These are phyloP conservation scores for Glarea lozoyensis DNA, from an alignment of 495 filamentous ascomycete species.

Conservation along the genomic window DNA sequence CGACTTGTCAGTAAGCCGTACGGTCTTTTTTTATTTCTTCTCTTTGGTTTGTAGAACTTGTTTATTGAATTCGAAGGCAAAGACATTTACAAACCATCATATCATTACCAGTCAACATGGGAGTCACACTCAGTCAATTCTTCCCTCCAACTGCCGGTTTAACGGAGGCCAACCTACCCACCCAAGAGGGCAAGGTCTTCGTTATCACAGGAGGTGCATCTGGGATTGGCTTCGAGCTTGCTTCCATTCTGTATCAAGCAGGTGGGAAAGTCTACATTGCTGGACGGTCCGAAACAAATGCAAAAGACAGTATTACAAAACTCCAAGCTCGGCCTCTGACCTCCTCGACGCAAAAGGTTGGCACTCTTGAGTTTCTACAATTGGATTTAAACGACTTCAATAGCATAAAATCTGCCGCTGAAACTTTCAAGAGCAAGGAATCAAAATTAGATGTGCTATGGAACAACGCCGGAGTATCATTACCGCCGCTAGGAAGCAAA, in stretches of 20 bases:
- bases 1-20: too few species aligned
- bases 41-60: too few species aligned
- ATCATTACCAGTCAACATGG: neutral
- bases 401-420: conserved; percentile 37
- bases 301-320: neutral
- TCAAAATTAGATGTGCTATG: conserved; percentile 40
- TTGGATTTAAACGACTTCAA: conserved; percentile 40
- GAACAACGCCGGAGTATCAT: conserved; percentile 40
- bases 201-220: conserved; percentile 5
- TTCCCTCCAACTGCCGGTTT: conserved; percentile 2
- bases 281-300: neutral
- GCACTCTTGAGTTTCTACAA: conserved; percentile 33
- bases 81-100: too few species aligned
- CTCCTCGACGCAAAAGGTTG: conserved; percentile 7
- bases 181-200: conserved; percentile 4
- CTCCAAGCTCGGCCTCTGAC: neutral
- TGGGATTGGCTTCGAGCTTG: conserved; percentile 58
- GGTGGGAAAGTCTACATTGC: conserved; percentile 18
- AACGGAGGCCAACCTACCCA: conserved; percentile 3
- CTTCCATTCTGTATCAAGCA: conserved; percentile 43
- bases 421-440: conserved; percentile 31
- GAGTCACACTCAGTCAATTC: neutral
- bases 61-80: too few species aligned
- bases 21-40: too few species aligned
- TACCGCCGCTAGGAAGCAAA: conserved; percentile 16